phyloP scores from a whole-genome alignment of 2,329 filamentous ascomycete genomes.

The Fusarium foetens region DNA sequence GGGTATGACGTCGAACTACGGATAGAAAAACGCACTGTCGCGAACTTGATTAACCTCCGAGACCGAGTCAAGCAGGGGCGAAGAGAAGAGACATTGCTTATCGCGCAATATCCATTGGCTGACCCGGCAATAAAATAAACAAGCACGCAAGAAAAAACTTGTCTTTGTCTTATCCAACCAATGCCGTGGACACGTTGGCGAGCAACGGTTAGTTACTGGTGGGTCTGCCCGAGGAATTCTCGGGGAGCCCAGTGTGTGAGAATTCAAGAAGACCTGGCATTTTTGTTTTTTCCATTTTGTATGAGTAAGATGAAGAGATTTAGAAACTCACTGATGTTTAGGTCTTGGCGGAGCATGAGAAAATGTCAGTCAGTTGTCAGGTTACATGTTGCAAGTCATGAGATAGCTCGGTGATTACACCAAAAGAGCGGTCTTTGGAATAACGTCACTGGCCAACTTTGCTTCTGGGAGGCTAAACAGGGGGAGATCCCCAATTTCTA shows the following conservation, averaged over 20 bases:
- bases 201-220: constrained; percentile 40
- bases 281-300: constrained; percentile 27
- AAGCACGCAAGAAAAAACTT: constrained; percentile 28
- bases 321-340: constrained; percentile 26
- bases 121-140: constrained; percentile 17
- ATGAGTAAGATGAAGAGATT: background rate
- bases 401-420: background rate
- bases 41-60: constrained; percentile 12
- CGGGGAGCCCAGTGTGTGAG: constrained; percentile 21
- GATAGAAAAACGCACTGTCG: background rate
- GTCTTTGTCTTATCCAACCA: constrained; percentile 29
- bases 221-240: constrained; percentile 42
- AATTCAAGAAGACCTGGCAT: constrained; percentile 24
- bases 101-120: constrained; percentile 27
- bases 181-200: constrained; percentile 41
- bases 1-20: constrained; percentile 17
- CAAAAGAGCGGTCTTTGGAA: constrained; percentile 15
- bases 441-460: constrained; percentile 30
- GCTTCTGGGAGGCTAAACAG: constrained; percentile 30
- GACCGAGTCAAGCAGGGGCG: constrained; percentile 9
- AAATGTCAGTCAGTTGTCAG: constrained; percentile 26
- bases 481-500: constrained; percentile 14
- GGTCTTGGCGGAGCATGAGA: background rate
- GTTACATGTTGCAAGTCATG: background rate
- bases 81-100: constrained; percentile 20